Base-by-base conservation (phyloP, 2,329 filamentous ascomycete genomes). In the Epichloe coenophiala region DNA sequence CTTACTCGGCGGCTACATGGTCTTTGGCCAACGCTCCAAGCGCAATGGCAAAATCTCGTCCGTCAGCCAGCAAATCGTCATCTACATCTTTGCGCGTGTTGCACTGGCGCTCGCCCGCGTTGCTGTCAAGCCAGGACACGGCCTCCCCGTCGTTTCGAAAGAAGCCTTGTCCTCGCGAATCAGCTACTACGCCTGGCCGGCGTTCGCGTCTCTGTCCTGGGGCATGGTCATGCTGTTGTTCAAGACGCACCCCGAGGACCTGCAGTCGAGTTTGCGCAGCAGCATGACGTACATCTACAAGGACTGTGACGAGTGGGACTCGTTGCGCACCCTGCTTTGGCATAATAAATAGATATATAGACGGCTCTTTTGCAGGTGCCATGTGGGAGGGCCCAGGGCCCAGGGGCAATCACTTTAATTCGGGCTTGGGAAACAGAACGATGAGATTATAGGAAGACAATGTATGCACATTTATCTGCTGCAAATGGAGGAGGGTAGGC, bases 281-380 rank as follows among this genome's bases (percentile, higher is more conserved):
- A 96, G 89, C 72, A 98, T 98, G 93, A 87, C 81, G 60, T 98
- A 98, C 63, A 95, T 98, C 74, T 98, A 91, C 65, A 76, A 81
- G 53, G 86, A 97, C 67, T 88, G 86, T 56, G 86, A 96, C 62
- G 76, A 86, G 53, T 98, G 91, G 88, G 86, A 95, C 63, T 86
- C 84, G 39, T 72, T 95, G 63, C 74, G 84, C 66, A 97, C 84
- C 58, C 81, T 97, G 61, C 61, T 95, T 19, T 84, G 88, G 77
- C 85, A 95, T 67, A 97, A 97, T 59, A 80, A 81, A 63, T 83
- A 66, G 62, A 62, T 9, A 1, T 3, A 27, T 27, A 13, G 3
- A 5, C 11, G 8, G 5, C 5, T 47, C 21, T 11, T 27, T 21
- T 7, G 12, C 13, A 17, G 15, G 15, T 15, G 13, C 15, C 37